Conservation (phyloP, 1,139 yeast genomes). For the Hyphopichia pseudoburtonii region DNA sequence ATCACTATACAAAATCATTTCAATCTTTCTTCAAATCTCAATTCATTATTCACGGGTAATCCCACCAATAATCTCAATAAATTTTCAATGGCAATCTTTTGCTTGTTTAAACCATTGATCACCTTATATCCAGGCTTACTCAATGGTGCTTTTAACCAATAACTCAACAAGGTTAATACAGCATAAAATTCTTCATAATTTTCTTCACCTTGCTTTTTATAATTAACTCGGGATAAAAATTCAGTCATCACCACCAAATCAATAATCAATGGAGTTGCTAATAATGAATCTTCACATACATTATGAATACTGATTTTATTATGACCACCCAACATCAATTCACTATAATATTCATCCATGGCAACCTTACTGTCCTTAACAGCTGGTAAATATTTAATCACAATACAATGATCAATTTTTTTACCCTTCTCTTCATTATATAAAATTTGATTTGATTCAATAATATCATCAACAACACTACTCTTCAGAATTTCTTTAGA, state of each 20-base stretch:
- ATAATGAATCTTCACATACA: conserved; percentile 92
- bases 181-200: conserved; percentile 74
- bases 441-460: conserved; percentile 81
- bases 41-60: conserved; percentile 84
- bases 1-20: no score
- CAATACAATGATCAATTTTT: conserved; percentile 90
- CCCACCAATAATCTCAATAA: conserved; percentile 88
- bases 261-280: conserved; percentile 92
- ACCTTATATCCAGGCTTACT: conserved; percentile 90
- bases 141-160: conserved; percentile 97
- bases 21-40: conserved; percentile 91
- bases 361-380: conserved; percentile 97
- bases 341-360: conserved; percentile 97
- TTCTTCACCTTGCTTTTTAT: conserved; percentile 52
- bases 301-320: conserved; percentile 91
- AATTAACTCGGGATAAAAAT: conserved; percentile 81
- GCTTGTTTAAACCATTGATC: conserved; percentile 92
- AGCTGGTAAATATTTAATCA: conserved; percentile 89
- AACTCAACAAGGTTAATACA: conserved; percentile 81
- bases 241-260: conserved; percentile 90
- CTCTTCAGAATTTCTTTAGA: conserved; percentile 94
- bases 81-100: conserved; percentile 89
- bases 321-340: conserved; percentile 96
- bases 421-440: conserved; percentile 81
- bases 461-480: conserved; percentile 92